phyloP scores from a whole-genome alignment of 495 filamentous ascomycete species.

The Aspergillus sclerotioniger region DNA sequence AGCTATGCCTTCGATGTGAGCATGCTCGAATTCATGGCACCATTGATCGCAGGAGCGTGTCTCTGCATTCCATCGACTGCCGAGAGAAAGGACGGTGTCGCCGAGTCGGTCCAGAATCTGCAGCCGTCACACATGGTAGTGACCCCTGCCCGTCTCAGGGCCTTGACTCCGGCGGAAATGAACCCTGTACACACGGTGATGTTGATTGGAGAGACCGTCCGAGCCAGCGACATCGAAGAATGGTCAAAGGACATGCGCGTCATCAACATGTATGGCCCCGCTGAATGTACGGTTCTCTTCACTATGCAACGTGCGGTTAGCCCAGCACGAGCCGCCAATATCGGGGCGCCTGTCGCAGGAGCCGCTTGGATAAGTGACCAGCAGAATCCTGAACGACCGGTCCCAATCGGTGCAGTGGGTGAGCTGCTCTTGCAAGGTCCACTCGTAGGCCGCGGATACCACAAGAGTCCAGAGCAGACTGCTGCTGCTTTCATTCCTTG shows the following conservation, averaged over 20 bases:
- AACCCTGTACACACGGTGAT: constrained; percentile 31
- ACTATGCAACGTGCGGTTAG: background rate
- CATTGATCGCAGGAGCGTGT: constrained; percentile 52
- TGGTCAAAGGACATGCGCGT: constrained; percentile 5
- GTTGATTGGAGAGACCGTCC: constrained; percentile 41
- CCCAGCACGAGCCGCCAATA: constrained; percentile 10
- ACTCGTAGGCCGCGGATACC: constrained; percentile 49
- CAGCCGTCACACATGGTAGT: constrained; percentile 23
- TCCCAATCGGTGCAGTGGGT: constrained; percentile 57
- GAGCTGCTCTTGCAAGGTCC: constrained; percentile 62
- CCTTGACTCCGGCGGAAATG: constrained; percentile 22
- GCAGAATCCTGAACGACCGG: constrained; percentile 46
- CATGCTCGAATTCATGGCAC: constrained; percentile 55
- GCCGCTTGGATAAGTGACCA: constrained; percentile 55
- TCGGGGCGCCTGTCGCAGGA: constrained; percentile 24
- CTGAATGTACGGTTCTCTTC: constrained; percentile 15
- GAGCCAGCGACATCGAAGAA: constrained; percentile 2
- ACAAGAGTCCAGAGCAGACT: constrained; percentile 42
- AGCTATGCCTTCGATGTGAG: constrained; percentile 60
- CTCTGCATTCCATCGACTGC: constrained; percentile 54
- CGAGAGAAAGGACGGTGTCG: constrained; percentile 27
- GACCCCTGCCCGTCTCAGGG: constrained; percentile 26
- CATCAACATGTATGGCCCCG: constrained; percentile 17
- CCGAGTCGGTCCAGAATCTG: constrained; percentile 23
- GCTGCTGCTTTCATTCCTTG: constrained; percentile 42